Evolutionary conservation across 441 rosid genomes (phyloP).

Genomic region (Arabidopsis lyrata): DNA sequence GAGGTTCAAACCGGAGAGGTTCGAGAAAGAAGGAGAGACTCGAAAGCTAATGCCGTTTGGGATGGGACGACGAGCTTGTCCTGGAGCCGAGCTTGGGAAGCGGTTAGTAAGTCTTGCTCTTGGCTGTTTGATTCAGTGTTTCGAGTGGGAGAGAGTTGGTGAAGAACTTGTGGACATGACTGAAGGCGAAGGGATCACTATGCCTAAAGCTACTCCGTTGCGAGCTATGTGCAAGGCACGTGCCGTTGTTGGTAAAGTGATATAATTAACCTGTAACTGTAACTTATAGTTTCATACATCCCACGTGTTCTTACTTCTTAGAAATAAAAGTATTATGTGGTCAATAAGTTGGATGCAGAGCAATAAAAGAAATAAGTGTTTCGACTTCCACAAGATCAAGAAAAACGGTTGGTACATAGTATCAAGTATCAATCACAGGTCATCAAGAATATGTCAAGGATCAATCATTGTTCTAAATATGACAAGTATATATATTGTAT

Average conservation of each 20-base stretch:
- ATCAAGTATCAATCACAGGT: too few species aligned
- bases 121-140: constrained; percentile 54
- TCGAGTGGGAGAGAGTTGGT: constrained; percentile 52
- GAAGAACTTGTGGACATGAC: constrained; percentile 48
- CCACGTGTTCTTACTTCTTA: not conserved
- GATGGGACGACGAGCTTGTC: constrained; percentile 58
- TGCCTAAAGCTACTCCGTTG: constrained; percentile 21
- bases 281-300: not conserved
- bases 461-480: too few species aligned
- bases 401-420: too few species aligned
- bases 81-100: constrained; percentile 53
- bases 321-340: not conserved
- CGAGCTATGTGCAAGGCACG: constrained; percentile 21
- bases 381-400: too few species aligned
- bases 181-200: constrained; percentile 34
- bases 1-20: constrained; percentile 11
- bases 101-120: constrained; percentile 46
- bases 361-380: too few species aligned
- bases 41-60: constrained; percentile 16
- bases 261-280: not conserved
- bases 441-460: too few species aligned
- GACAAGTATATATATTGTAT: too few species aligned
- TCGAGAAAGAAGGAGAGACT: constrained; percentile 12
- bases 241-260: not conserved
- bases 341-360: too few species aligned